A percentile compares a stretch with the other conserved stretches of the same genome.
phyloP scores from a whole-genome alignment of 192 early-diverging fungal species.

The Coemansia sp. region DNA sequence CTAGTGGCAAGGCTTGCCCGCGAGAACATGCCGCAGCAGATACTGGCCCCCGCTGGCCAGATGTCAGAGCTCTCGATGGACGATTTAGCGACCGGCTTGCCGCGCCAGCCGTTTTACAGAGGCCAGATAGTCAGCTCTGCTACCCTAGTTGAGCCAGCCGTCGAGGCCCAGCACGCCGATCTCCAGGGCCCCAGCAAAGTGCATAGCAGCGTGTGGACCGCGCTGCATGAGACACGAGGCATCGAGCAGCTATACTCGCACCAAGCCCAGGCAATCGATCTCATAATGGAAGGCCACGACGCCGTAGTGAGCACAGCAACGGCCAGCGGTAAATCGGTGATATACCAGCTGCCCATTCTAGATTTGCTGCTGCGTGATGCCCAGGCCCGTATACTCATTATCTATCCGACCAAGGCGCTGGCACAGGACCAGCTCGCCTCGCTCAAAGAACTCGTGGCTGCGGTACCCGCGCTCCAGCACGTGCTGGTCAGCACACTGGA shows the following conservation, averaged over 20 bases:
- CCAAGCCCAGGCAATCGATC: conserved; percentile 65
- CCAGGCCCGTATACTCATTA: conserved; percentile 51
- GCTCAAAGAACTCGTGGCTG: conserved; percentile 35
- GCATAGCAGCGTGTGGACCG: background rate
- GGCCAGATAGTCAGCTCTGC: conserved; percentile 2
- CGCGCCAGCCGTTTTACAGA: background rate
- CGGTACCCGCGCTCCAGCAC: conserved; percentile 20
- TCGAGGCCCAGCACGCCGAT: background rate
- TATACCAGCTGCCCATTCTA: conserved; percentile 72
- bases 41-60: background rate
- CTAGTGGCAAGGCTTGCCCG: background rate
- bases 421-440: conserved; percentile 73
- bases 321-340: conserved; percentile 77
- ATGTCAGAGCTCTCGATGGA: background rate
- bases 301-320: conserved; percentile 73
- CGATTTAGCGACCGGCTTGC: background rate
- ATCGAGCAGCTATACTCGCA: conserved; percentile 54
- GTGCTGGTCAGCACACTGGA: conserved; percentile 37
- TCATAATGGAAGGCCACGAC: conserved; percentile 32
- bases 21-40: background rate
- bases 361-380: conserved; percentile 52
- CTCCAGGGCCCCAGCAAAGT: background rate
- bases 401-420: conserved; percentile 83
- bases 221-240: background rate
- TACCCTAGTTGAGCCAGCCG: background rate